phyloP scores from a whole-genome alignment of 257 asterid species.

The Haberlea rhodopensis region DNA sequence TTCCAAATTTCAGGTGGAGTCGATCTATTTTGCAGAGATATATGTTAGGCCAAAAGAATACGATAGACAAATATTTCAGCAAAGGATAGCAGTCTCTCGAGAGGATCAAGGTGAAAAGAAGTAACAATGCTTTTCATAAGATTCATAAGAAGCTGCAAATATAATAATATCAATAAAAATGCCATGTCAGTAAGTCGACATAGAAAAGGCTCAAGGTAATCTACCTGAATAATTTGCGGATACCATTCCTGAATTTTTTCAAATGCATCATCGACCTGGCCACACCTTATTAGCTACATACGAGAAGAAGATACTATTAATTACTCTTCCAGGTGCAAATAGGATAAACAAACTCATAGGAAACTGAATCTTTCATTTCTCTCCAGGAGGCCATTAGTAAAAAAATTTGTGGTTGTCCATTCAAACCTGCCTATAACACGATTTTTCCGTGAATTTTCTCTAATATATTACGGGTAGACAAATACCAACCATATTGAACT shows the following conservation, averaged over 20 bases:
- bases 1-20: neutral
- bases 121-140: conserved; percentile 2
- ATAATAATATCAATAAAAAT: conserved; percentile 8
- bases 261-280: conserved; percentile 72
- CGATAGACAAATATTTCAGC: too few relatives aligned
- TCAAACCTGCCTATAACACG: neutral
- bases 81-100: too few relatives aligned
- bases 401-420: neutral
- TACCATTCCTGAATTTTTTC: conserved; percentile 56
- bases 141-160: neutral
- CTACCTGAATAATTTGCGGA: conserved; percentile 84
- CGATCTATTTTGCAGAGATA: neutral
- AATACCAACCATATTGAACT: neutral
- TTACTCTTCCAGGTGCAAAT: conserved; percentile 1
- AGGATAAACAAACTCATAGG: neutral
- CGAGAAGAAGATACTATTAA: conserved; percentile 19
- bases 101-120: too few relatives aligned
- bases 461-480: neutral
- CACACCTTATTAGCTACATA: conserved; percentile 71
- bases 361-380: neutral
- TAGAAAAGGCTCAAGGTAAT: conserved; percentile 16
- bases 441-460: neutral
- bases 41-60: too few relatives aligned
- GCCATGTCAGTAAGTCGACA: neutral
- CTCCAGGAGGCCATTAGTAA: neutral